phyloP scores from a whole-genome alignment of 306 rosid species.

The Vicia faba region DNA sequence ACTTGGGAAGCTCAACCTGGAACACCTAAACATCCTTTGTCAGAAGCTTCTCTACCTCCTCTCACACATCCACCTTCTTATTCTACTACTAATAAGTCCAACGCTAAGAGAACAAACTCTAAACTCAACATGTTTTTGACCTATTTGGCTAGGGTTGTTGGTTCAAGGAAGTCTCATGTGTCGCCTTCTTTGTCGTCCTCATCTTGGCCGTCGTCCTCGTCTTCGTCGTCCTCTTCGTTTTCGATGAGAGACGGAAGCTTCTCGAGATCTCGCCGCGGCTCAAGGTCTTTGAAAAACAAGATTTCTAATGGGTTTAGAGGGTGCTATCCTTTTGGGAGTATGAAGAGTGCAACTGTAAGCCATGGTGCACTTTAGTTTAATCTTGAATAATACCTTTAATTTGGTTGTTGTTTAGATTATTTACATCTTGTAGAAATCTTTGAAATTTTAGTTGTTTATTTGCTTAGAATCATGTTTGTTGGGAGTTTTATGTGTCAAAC shows the following conservation, averaged over 20 bases:
- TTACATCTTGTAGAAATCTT: conserved; percentile 31
- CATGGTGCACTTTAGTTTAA: conserved; percentile 22
- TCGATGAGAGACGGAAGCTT: conserved; percentile 13
- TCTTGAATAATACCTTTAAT: background rate
- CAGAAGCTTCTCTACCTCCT: conserved; percentile 41
- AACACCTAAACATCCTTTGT: conserved; percentile 49
- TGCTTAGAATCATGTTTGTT: background rate
- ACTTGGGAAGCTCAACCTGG: conserved; percentile 54
- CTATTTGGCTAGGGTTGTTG: conserved; percentile 28
- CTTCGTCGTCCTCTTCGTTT: conserved; percentile 13
- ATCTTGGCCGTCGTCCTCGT: conserved; percentile 2
- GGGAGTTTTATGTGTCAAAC: background rate
- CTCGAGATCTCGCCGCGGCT: conserved; percentile 5
- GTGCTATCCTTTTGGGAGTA: conserved; percentile 41
- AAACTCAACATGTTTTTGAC: conserved; percentile 24
- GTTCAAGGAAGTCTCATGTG: conserved; percentile 34
- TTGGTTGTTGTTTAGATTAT: conserved; percentile 17
- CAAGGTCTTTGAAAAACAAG: conserved; percentile 12
- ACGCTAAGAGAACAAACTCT: conserved; percentile 6
- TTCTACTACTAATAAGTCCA: conserved; percentile 30
- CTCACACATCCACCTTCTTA: conserved; percentile 53
- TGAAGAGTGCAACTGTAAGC: conserved; percentile 38
- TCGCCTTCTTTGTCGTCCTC: conserved; percentile 32
- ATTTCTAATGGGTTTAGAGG: conserved; percentile 27
- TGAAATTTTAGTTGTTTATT: background rate